Evolutionary conservation across 768 basidiomycete species (phyloP), one percentile per base, ranked within the genome.

Genomic region (Porphyrellus cyaneotinctus): DNA sequence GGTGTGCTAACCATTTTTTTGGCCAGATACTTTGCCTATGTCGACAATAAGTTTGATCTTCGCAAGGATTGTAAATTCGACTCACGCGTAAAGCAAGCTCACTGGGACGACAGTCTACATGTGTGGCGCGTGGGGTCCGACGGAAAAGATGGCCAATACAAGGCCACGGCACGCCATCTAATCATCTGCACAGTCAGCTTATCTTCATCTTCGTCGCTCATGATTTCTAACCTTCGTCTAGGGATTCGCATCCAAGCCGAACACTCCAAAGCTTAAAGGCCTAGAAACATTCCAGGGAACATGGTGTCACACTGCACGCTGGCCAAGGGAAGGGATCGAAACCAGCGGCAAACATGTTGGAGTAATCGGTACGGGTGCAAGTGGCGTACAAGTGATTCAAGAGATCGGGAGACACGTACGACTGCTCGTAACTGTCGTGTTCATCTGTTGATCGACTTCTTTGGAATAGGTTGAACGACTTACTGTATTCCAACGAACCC

Each of bases 41-140:
- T 58, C 1, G 55, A 46, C 31, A 6, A 51, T 0, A 57, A 61
- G 42, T n/a, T 51, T 2, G 32, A 46, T 26, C 51, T 61, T n/a
- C 59, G 54, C 38, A 57, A 60, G 13, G 28, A 60, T 31, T 60
- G 59, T 15, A 44, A 37, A 12, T 60, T 60, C n/a, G 36, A 61
- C 39, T 53, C 59, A 3, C 6, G 18, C 2, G 49, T 61, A n/a
- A 53, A 43, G n/a, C 33, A 51, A 22, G 54, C 59, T 0, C 43
- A 51, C 28, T 57, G 59, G 58, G 53, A 60, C 6, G 47, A 57
- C 20, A 30, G 33, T 10, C 23, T 32, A n/a, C 59, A 60, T 11
- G 1, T 43, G 31, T 54, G 58, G 58, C 43, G 39, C 9, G 31
- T 58, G 28, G 42, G 26, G 5, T 35, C 48, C 3, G 24, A 57